Percentiles rank a stretch among this genome's conserved stretches.
phyloP scores from a whole-genome alignment of 306 rosid genomes.

The Trifolium pratense region DNA sequence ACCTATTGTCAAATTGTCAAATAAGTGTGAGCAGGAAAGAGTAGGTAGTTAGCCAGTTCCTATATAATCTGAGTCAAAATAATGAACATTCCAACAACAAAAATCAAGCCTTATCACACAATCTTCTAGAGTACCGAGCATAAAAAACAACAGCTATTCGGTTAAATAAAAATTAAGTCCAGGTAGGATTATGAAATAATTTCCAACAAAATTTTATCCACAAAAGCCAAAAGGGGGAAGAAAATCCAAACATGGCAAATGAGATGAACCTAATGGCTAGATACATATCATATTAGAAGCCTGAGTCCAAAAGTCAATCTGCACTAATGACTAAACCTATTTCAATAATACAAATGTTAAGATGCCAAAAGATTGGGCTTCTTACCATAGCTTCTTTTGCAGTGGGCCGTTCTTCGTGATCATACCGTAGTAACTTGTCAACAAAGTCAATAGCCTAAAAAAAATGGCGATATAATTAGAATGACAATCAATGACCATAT shows the following conservation, averaged over 20 bases:
- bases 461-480: constrained; percentile 1
- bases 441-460: constrained; percentile 79
- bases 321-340: not conserved
- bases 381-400: constrained; percentile 97
- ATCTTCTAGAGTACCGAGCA: no score
- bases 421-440: constrained; percentile 79
- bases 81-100: no score
- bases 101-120: no score
- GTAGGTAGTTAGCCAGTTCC: not conserved
- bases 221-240: not conserved
- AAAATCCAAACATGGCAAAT: not conserved
- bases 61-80: not conserved
- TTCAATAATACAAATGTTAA: not conserved
- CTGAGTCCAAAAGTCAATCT: constrained; percentile 7
- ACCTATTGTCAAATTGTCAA: constrained; percentile 7
- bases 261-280: not conserved
- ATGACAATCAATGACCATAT: constrained; percentile 4
- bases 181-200: not conserved
- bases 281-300: constrained; percentile 21
- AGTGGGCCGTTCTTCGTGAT: constrained; percentile 91
- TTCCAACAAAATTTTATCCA: not conserved
- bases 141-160: not conserved
- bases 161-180: not conserved
- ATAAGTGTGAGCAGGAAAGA: not conserved
- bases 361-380: constrained; percentile 10